Evolutionary conservation across 495 filamentous ascomycete genomes (phyloP).

Genomic region (Neurospora terricola): DNA sequence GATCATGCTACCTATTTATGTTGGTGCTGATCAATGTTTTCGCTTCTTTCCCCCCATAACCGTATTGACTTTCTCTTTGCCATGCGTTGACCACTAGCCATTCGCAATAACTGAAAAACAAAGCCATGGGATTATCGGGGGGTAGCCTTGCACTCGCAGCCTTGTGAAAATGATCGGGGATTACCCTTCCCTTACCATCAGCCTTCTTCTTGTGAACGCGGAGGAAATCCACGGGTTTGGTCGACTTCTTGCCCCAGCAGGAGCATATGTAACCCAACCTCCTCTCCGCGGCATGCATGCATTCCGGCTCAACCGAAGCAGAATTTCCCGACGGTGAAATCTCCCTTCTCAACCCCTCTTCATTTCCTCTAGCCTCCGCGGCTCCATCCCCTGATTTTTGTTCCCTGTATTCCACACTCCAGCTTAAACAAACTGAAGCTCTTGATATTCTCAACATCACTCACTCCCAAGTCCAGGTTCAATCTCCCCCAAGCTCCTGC

Average conservation of each 20-base stretch:
- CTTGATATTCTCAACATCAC: not conserved
- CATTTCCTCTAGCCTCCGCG: not conserved
- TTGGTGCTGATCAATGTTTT: not conserved
- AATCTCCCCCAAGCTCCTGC: not conserved
- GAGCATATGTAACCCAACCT: not conserved
- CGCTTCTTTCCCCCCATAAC: too few species aligned
- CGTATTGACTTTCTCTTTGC: too few species aligned
- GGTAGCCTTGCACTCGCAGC: not conserved
- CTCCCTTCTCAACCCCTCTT: not conserved
- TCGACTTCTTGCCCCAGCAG: not conserved
- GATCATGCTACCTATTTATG: not conserved
- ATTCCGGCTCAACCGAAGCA: not conserved
- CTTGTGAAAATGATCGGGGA: too few species aligned
- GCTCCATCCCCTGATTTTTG: not conserved
- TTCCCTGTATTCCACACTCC: not conserved
- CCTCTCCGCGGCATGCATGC: not conserved
- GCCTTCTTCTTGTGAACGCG: not conserved
- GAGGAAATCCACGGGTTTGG: not conserved
- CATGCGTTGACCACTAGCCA: not conserved
- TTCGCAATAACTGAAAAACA: not conserved
- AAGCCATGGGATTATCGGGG: not conserved
- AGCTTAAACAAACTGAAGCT: not conserved
- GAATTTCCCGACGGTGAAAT: not conserved
- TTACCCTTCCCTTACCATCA: not conserved
- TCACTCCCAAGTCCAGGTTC: not conserved